Conservation (phyloP, 345 rosid genomes). For the Turritis glabra region DNA sequence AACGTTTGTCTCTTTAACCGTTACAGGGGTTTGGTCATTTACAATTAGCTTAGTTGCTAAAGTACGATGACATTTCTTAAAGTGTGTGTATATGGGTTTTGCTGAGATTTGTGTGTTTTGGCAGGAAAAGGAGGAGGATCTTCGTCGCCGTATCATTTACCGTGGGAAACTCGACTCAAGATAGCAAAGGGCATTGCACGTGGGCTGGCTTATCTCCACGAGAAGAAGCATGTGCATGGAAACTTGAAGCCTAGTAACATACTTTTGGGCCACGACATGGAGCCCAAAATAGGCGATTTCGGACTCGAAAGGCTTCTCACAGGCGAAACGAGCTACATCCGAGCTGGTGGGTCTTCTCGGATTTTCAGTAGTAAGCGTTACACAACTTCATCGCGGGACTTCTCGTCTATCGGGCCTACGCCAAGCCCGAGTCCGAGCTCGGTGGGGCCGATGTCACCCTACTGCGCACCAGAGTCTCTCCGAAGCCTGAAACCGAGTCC, state of each 20-base stretch:
- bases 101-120: background rate
- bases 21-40: background rate
- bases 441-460: slow-evolving; percentile 56
- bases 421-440: slow-evolving; percentile 77
- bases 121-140: slow-evolving; percentile 67
- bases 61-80: background rate
- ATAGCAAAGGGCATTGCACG: slow-evolving; percentile 80
- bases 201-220: slow-evolving; percentile 78
- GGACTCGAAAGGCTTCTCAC: slow-evolving; percentile 75
- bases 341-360: slow-evolving; percentile 58
- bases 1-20: background rate
- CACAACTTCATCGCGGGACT: slow-evolving; percentile 59
- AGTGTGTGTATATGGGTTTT: background rate
- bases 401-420: slow-evolving; percentile 32
- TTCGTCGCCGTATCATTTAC: slow-evolving; percentile 70
- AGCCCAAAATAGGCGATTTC: slow-evolving; percentile 80
- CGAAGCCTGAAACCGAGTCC: slow-evolving; percentile 77
- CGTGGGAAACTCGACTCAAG: slow-evolving; percentile 86
- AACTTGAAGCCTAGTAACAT: slow-evolving; percentile 84
- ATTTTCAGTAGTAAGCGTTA: slow-evolving; percentile 85
- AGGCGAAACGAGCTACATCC: slow-evolving; percentile 58
- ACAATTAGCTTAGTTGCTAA: slow-evolving; percentile 3
- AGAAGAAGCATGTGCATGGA: slow-evolving; percentile 90
- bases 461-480: slow-evolving; percentile 78
- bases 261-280: slow-evolving; percentile 70